Evolutionary conservation across 2,329 filamentous ascomycete species (phyloP), one percentile per base, ranked within the genome.

Genomic region (Dactylellina sp.): DNA sequence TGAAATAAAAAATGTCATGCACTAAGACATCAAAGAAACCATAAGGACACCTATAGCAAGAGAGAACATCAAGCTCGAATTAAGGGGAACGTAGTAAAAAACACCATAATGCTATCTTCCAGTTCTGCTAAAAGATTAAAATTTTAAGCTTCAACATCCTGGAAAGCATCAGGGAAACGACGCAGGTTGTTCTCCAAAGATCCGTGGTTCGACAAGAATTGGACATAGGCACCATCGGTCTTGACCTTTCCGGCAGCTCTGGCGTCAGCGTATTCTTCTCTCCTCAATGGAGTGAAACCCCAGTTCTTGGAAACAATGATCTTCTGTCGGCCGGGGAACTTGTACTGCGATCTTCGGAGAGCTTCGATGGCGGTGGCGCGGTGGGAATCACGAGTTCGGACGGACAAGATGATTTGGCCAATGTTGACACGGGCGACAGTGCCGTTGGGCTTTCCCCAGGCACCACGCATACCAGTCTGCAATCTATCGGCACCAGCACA

Each of bases 231-330:
- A 89, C 95, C 95, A 81, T 99, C 95, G 80, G 96, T 91, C 88
- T 94, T 92, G 86, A 99, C 90, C 83, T 89, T 90, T 83, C 95
- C 95, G 81, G 90, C 91, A 83, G 92, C 88, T 89, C 96, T 96
- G 87, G 94, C 91, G 85, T 93, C 89, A 83, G 96, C 87, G 87
- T 98, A 99, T 85, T 99, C 95, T 80, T 98, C 95, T 81, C 95
- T 93, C 82, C 92, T 91, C 81, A 99, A 92, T 83, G 93, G 93
- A 77, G 95, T 99, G 91, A 99, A 99, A 80, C 95, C 95, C 95
- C 95, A 99, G 90, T 99, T 99, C 93, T 98, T 99, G 88, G 91
- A 96, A 86, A 98, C 90, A 82, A 99, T 97, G 87, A 99, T 98
- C 93, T 99, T 99, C 89, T 99, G 95, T 86, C 95, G 94, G 85